Conservation (phyloP, 2,329 filamentous ascomycete species). For the Talaromyces sp. region DNA sequence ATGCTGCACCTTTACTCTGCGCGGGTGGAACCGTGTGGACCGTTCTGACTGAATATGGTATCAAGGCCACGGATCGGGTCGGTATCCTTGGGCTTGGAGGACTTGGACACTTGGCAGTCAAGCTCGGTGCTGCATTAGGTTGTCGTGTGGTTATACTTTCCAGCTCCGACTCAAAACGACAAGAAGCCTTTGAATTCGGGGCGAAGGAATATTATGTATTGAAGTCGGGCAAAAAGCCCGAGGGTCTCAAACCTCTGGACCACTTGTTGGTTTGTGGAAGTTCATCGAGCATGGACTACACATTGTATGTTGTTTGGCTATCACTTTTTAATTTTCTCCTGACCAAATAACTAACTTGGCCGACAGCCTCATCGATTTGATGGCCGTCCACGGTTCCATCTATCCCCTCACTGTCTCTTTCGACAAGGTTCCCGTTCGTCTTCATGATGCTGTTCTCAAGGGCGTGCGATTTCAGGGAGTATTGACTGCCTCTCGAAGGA, state of each 20-base stretch:
- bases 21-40: constrained; percentile 45
- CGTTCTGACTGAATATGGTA: constrained; percentile 54
- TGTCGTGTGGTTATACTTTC: constrained; percentile 50
- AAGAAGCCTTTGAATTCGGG: constrained; percentile 47
- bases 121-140: constrained; percentile 66
- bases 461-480: constrained; percentile 11
- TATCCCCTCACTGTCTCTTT: constrained; percentile 13
- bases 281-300: constrained; percentile 5
- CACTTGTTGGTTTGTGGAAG: constrained; percentile 12
- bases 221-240: constrained; percentile 66
- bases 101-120: constrained; percentile 64
- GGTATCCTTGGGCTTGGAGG: constrained; percentile 71
- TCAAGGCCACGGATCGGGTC: constrained; percentile 65
- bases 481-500: constrained; percentile 4
- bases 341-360: background rate
- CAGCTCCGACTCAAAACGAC: constrained; percentile 27
- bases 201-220: constrained; percentile 63
- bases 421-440: background rate
- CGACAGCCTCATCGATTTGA: constrained; percentile 2
- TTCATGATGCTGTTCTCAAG: constrained; percentile 4
- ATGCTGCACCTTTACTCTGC: constrained; percentile 36
- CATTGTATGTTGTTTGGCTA: background rate
- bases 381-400: constrained; percentile 9
- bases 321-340: background rate
- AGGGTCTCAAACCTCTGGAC: constrained; percentile 53